Percentiles rank a stretch among this genome's conserved stretches.
These are phyloP conservation scores for slime mould (Dictyostelium discoideum) DNA, from an alignment of 78 protist genomes.

Conservation along the genomic window DNA sequence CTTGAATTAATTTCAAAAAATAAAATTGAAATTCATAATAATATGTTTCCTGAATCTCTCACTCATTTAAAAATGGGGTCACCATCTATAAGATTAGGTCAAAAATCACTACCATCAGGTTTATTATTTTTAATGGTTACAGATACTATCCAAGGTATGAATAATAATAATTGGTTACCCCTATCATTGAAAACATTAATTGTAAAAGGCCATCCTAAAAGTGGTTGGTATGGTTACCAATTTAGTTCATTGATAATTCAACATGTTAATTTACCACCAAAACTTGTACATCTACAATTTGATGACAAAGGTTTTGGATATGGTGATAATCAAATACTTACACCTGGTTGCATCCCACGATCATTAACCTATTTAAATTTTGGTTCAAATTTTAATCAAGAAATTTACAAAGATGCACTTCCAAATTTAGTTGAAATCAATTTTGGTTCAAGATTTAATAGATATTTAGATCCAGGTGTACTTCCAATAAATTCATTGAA, in stretches of 20 bases:
- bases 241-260: background rate
- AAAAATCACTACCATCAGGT: background rate
- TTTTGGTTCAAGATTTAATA: background rate
- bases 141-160: background rate
- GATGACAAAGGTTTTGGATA: background rate
- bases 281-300: background rate
- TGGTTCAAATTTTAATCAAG: background rate
- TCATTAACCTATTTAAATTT: background rate
- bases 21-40: background rate
- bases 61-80: background rate
- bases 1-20: background rate
- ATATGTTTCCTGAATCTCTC: background rate
- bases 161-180: background rate
- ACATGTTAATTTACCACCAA: background rate
- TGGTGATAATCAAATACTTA: background rate
- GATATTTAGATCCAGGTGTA: background rate
- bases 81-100: background rate
- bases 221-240: background rate
- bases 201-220: no score
- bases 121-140: background rate
- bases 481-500: background rate
- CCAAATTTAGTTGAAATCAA: background rate
- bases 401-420: background rate
- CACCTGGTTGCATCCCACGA: background rate
- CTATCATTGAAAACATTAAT: background rate